Conservation (phyloP, 2,329 filamentous ascomycete species). For the Trichoderma sp. region DNA sequence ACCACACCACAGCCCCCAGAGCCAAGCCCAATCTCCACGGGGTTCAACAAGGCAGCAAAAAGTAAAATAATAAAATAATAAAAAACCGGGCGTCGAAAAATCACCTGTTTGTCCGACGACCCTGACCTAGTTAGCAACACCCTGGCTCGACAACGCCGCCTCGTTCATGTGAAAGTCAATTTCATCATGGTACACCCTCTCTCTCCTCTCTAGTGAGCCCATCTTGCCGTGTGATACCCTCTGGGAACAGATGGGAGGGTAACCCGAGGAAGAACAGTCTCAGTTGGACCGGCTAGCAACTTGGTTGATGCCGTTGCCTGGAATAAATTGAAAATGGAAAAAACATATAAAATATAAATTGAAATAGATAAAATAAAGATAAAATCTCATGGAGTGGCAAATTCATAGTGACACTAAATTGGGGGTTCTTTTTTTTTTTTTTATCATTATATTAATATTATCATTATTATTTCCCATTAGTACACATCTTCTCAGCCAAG, state of each 20-base stretch:
- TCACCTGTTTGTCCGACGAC: not conserved
- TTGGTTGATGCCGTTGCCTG: not conserved
- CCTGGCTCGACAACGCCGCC: not conserved
- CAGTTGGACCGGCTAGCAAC: conserved; percentile 1
- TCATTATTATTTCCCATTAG: not conserved
- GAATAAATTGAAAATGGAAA: not conserved
- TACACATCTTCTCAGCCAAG: not conserved
- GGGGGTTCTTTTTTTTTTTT: not conserved
- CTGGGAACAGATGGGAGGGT: not conserved
- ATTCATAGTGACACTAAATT: not conserved
- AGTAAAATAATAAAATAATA: not conserved
- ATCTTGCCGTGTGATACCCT: conserved; percentile 6
- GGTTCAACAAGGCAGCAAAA: not conserved
- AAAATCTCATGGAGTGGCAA: not conserved
- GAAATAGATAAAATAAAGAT: not conserved
- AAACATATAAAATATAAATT: not conserved
- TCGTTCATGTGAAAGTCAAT: not conserved
- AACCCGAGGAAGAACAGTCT: not conserved
- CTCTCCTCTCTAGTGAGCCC: not conserved
- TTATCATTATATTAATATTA: not conserved
- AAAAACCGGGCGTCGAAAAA: not conserved
- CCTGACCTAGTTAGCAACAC: not conserved
- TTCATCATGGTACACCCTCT: not conserved
- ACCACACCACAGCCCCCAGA: not conserved
- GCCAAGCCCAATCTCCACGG: not conserved